Evolutionary conservation across 768 basidiomycete genomes (phyloP).

Genomic region (Macrolepiota dolichaula): DNA sequence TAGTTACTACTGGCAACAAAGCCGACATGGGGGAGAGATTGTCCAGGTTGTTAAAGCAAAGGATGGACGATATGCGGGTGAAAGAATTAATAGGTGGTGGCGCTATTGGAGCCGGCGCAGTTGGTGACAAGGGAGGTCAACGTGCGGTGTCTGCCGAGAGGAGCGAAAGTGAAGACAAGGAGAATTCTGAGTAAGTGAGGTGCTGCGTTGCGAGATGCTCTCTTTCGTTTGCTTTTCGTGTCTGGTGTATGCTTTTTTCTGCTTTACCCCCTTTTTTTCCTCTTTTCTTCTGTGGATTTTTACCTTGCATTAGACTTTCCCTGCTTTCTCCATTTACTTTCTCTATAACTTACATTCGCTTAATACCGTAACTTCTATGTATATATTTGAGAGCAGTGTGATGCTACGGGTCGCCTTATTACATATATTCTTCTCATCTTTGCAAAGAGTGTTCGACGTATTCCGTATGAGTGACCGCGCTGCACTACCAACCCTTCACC

Average conservation of each 20-base stretch:
- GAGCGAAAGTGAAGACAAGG: background rate
- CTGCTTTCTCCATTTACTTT: background rate
- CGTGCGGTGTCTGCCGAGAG: background rate
- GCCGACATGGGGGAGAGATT: constrained; percentile 49
- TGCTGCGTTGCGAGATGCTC: background rate
- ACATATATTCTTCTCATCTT: too few species aligned
- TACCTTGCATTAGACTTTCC: background rate
- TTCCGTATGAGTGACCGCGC: too few species aligned
- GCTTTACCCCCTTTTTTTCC: background rate
- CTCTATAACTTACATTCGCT: background rate
- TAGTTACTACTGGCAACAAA: constrained; percentile 44
- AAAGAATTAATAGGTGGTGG: constrained; percentile 28
- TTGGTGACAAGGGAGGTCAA: background rate
- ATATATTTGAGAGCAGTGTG: background rate
- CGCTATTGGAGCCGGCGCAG: background rate
- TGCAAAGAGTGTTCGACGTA: too few species aligned
- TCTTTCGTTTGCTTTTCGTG: background rate
- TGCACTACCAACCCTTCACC: too few species aligned
- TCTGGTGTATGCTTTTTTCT: background rate
- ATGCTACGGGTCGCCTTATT: too few species aligned
- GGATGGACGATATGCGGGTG: constrained; percentile 50
- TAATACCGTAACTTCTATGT: background rate
- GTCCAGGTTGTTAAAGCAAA: constrained; percentile 37
- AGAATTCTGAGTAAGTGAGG: background rate
- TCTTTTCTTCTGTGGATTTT: background rate